phyloP scores from a whole-genome alignment of 345 rosid species.

The Gossypium anomalum region DNA sequence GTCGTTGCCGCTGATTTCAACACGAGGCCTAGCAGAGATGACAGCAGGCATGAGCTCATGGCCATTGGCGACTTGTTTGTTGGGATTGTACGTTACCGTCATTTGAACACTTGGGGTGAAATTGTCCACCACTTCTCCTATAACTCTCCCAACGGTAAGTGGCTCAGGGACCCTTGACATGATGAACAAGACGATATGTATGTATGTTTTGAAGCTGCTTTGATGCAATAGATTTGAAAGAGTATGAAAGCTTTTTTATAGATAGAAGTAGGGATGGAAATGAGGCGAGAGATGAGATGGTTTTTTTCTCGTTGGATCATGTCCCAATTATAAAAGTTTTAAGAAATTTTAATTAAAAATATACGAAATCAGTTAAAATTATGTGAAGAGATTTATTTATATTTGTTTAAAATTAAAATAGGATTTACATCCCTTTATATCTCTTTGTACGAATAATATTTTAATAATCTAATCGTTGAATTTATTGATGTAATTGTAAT shows the following conservation, averaged over 20 bases:
- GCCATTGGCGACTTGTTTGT: constrained; percentile 68
- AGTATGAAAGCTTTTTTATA: constrained; percentile 14
- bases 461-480: too few relatives aligned
- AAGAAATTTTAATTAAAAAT: too few relatives aligned
- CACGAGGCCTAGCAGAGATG: constrained; percentile 51
- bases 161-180: constrained; percentile 57
- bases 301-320: too few relatives aligned
- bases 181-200: neutral
- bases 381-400: too few relatives aligned
- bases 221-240: neutral
- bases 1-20: constrained; percentile 72
- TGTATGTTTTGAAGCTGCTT: neutral
- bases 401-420: too few relatives aligned
- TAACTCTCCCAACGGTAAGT: constrained; percentile 52
- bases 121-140: constrained; percentile 75
- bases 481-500: too few relatives aligned
- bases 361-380: too few relatives aligned
- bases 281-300: too few relatives aligned
- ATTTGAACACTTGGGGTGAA: constrained; percentile 60
- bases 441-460: too few relatives aligned
- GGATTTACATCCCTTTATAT: too few relatives aligned
- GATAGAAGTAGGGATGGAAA: neutral
- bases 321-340: too few relatives aligned
- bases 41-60: constrained; percentile 62
- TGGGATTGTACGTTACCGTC: constrained; percentile 53